phyloP scores from a whole-genome alignment of 1,284 basidiomycete genomes.

The Puccinia hordei region DNA sequence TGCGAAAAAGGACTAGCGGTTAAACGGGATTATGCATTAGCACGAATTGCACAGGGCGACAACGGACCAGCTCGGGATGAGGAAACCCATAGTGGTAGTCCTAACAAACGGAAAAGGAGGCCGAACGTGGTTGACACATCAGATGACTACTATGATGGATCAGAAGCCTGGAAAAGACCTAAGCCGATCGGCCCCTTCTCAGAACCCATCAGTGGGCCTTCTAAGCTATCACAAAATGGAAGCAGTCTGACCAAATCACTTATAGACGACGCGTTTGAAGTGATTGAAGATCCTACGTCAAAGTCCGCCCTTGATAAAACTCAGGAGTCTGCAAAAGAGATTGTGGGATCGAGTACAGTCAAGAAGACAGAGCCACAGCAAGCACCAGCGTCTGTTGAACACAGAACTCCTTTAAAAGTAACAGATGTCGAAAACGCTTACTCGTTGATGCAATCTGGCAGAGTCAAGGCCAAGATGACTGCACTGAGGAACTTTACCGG shows the following conservation, averaged over 20 bases:
- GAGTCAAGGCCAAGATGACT: constrained; percentile 48
- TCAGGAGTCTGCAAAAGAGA: constrained; percentile 7
- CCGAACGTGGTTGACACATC: constrained; percentile 1
- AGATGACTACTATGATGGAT: constrained; percentile 49
- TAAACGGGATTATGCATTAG: constrained; percentile 63
- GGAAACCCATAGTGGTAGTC: constrained; percentile 18
- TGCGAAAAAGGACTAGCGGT: constrained; percentile 82
- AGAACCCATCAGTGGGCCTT: constrained; percentile 28
- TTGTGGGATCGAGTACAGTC: neutral
- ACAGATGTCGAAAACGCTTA: constrained; percentile 49
- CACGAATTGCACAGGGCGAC: constrained; percentile 30
- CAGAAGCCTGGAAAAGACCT: constrained; percentile 46
- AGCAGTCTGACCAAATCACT: constrained; percentile 3
- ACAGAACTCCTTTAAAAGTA: constrained; percentile 34
- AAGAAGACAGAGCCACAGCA: neutral
- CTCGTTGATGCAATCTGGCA: constrained; percentile 47
- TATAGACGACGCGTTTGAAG: constrained; percentile 35
- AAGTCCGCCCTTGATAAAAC: neutral
- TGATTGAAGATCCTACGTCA: constrained; percentile 19
- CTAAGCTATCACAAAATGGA: neutral
- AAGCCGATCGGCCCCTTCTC: constrained; percentile 50
- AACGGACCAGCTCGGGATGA: constrained; percentile 3
- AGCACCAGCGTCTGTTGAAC: neutral
- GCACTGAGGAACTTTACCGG: constrained; percentile 49
- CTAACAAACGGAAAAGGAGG: constrained; percentile 37